Base-by-base conservation (phyloP, 2,329 filamentous ascomycete genomes). In the Hymenoscyphus scutula region DNA sequence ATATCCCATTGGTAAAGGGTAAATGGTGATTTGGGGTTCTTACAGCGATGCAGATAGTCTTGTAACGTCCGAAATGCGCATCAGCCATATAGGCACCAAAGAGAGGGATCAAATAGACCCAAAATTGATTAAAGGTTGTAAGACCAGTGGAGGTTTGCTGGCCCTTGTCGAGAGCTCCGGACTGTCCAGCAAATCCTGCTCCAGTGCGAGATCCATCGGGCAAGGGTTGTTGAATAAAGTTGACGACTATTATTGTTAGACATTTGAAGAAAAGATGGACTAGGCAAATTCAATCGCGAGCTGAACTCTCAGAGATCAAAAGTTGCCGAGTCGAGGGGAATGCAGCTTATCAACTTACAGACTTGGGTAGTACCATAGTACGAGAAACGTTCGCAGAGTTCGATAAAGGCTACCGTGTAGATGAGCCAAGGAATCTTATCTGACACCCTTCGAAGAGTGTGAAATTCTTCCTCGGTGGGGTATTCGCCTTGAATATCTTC, bases 351-450 rank as follows among this genome's bases (percentile, higher is more conserved):
- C 29, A 51, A 79, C 82, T 64, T 79, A 85, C 83, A 87, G 38
- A 87, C 79, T 58, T 82, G 80, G n/a, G 82, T 84, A 4, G 83
- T 85, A 55, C 85, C 86, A 70, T 87, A 88, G 77, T 85, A 88
- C 4, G 60, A 82, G 71, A 87, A 87, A 27, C 84, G 80, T 74
- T 87, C 85, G 74, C 84, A 87, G 55, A 88, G 72, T 74, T 89
- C 86, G 54, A 88, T 81, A 68, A 88, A 84, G 1, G 83, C 84
- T 60, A 89, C 79, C 5, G 82, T 86, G 57, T 72, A 74, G 17
- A 68, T 69, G 8, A 41, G 60, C 66, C 61, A 71, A 45, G 70
- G 68, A 30, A 74, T 71, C 38, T 65, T 62, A 56, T 67, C 69
- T 13, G 68, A 57, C 4, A 71, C 67, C 59, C 71, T 54, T 27